phyloP scores from a whole-genome alignment of 2,329 filamentous ascomycete species.

The Diatrype stigma region DNA sequence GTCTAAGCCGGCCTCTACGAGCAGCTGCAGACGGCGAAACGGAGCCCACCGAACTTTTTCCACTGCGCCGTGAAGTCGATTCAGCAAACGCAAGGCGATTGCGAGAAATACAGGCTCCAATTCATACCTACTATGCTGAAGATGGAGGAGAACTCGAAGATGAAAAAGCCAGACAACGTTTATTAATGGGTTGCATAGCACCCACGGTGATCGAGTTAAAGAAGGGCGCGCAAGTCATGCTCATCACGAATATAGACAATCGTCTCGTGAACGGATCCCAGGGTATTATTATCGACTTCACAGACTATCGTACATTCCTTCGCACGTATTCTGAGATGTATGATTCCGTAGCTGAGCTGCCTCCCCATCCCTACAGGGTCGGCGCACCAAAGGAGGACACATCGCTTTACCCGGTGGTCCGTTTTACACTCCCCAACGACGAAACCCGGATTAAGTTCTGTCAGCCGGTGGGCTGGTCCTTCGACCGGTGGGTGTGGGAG shows the following conservation, averaged over 20 bases:
- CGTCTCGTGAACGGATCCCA: constrained; percentile 70
- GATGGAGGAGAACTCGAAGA: constrained; percentile 54
- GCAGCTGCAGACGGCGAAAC: constrained; percentile 52
- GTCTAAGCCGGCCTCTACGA: constrained; percentile 52
- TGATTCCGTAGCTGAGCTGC: too few relatives aligned
- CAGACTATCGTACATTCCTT: not conserved
- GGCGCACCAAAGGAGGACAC: not conserved
- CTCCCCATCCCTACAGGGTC: too few relatives aligned
- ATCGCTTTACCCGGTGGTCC: not conserved
- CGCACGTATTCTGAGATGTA: too few relatives aligned
- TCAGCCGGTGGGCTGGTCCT: not conserved
- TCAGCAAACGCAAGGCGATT: constrained; percentile 62
- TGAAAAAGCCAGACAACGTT: constrained; percentile 52
- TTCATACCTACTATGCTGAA: constrained; percentile 53
- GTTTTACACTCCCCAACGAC: not conserved
- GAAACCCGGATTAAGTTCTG: not conserved
- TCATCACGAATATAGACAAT: constrained; percentile 76
- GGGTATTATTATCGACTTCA: constrained; percentile 66
- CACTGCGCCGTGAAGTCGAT: constrained; percentile 69
- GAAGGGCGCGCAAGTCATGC: constrained; percentile 72
- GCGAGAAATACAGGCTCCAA: constrained; percentile 54
- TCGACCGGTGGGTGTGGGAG: not conserved
- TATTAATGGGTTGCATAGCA: constrained; percentile 68
- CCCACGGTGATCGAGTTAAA: constrained; percentile 61
- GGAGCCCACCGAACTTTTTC: constrained; percentile 67